A percentile compares a stretch with the other conserved stretches of the same genome.
These are phyloP conservation scores for Tolypocladium guangdongense DNA, from an alignment of 2,329 filamentous ascomycete species.

Conservation along the genomic window DNA sequence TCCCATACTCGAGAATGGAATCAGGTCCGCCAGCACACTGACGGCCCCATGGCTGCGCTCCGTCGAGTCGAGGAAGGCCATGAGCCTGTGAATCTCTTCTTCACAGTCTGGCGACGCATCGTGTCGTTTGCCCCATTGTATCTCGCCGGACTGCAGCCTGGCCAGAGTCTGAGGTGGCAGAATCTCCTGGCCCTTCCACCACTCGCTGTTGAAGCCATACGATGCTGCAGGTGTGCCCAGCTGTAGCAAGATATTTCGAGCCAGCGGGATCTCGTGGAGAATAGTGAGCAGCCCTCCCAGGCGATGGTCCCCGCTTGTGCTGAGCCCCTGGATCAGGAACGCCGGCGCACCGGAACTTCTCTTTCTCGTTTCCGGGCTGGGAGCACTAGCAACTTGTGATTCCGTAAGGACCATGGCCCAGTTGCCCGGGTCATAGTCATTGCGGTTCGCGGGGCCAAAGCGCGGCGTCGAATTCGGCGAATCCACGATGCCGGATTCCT, in stretches of 20 bases:
- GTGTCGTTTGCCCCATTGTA: slow-evolving; percentile 16
- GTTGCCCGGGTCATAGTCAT: slow-evolving; percentile 40
- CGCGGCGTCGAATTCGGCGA: slow-evolving; percentile 27
- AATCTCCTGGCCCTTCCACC: slow-evolving; percentile 51
- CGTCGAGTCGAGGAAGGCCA: slow-evolving; percentile 52
- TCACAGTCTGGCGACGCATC: slow-evolving; percentile 27
- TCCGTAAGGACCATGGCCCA: slow-evolving; percentile 47
- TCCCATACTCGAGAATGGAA: slow-evolving; percentile 20
- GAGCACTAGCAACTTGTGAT: slow-evolving; percentile 9
- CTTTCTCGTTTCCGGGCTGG: slow-evolving; percentile 31
- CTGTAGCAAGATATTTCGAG: slow-evolving; percentile 42
- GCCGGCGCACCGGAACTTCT: slow-evolving; percentile 32
- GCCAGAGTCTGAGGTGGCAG: slow-evolving; percentile 25
- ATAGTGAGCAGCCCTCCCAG: slow-evolving; percentile 47
- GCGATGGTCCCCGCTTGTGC: slow-evolving; percentile 25
- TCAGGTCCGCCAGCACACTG: slow-evolving; percentile 31
- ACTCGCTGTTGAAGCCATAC: slow-evolving; percentile 46
- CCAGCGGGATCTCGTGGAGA: slow-evolving; percentile 47
- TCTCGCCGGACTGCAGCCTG: slow-evolving; percentile 18
- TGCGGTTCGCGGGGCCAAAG: slow-evolving; percentile 50
- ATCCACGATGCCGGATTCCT: slow-evolving; percentile 40
- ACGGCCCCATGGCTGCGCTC: slow-evolving; percentile 49
- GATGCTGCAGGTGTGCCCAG: slow-evolving; percentile 27
- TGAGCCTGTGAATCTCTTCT: slow-evolving; percentile 48
- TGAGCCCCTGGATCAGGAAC: slow-evolving; percentile 33